phyloP scores from a whole-genome alignment of 2,329 filamentous ascomycete species.

The Blastomyces emzantsi region DNA sequence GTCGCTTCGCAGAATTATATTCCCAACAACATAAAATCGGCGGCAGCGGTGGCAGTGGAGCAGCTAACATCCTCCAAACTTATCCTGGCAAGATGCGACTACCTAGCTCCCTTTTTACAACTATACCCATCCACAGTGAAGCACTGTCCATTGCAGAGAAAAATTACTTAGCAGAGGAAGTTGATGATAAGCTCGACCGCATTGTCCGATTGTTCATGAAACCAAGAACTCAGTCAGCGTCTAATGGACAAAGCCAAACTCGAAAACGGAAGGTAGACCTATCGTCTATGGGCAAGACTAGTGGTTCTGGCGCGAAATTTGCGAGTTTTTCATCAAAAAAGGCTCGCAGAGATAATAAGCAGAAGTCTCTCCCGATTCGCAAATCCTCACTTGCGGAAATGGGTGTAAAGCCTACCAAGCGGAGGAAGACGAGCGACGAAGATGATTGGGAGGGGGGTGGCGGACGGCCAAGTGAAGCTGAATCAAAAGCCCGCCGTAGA shows the following conservation, averaged over 20 bases:
- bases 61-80: conserved; percentile 58
- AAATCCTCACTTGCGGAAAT: conserved; percentile 27
- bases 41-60: conserved; percentile 26
- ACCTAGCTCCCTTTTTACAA: conserved; percentile 67
- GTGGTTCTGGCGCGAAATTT: conserved; percentile 21
- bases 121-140: conserved; percentile 64
- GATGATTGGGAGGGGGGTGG: conserved; percentile 36
- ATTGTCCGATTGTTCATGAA: conserved; percentile 63
- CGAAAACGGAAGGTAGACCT: conserved; percentile 35
- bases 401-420: conserved; percentile 26
- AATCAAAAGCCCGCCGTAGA: conserved; percentile 29
- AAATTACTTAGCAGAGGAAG: conserved; percentile 68
- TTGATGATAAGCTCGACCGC: conserved; percentile 68
- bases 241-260: conserved; percentile 18
- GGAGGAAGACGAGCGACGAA: conserved; percentile 29
- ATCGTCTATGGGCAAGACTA: conserved; percentile 19
- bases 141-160: conserved; percentile 82
- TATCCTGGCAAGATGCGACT: conserved; percentile 73
- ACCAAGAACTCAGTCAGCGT: conserved; percentile 37
- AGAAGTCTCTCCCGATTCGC: conserved; percentile 21
- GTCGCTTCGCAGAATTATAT: conserved; percentile 76
- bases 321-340: conserved; percentile 23
- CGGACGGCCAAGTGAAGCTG: conserved; percentile 32
- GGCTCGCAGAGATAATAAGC: conserved; percentile 25
- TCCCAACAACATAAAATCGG: conserved; percentile 54